phyloP scores from a whole-genome alignment of 1,284 basidiomycete species.

The Puccinia novopanici region DNA sequence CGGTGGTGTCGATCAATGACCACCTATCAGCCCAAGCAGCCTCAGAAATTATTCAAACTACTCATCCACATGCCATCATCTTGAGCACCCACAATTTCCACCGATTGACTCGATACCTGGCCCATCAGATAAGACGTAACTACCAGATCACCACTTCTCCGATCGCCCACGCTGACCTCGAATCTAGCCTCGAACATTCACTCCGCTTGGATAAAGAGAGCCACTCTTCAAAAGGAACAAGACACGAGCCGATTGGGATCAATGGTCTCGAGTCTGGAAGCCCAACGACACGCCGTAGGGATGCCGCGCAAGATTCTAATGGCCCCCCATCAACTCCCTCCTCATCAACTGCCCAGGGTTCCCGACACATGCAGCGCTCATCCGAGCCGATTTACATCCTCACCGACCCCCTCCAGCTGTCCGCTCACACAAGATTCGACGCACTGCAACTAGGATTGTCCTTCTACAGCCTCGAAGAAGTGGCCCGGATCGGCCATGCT shows the following conservation, averaged over 20 bases:
- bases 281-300: background rate
- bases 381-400: conserved; percentile 40
- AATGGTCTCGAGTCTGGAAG: background rate
- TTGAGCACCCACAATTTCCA: conserved; percentile 37
- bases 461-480: conserved; percentile 37
- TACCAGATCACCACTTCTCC: conserved; percentile 17
- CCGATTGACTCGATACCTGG: conserved; percentile 12
- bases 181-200: background rate
- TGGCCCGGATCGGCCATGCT: conserved; percentile 12
- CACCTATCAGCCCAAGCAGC: conserved; percentile 18
- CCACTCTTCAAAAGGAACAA: background rate
- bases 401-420: conserved; percentile 15
- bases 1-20: conserved; percentile 44
- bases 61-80: conserved; percentile 31
- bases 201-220: no score
- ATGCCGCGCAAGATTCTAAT: background rate
- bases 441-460: conserved; percentile 14
- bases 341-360: background rate
- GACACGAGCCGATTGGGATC: background rate
- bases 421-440: conserved; percentile 1
- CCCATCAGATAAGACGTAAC: background rate
- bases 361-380: background rate
- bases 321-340: background rate
- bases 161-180: background rate
- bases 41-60: conserved; percentile 32